These are phyloP conservation scores for Aspergillus flavus DNA, from an alignment of 2,329 filamentous ascomycete genomes.

Conservation along the genomic window DNA sequence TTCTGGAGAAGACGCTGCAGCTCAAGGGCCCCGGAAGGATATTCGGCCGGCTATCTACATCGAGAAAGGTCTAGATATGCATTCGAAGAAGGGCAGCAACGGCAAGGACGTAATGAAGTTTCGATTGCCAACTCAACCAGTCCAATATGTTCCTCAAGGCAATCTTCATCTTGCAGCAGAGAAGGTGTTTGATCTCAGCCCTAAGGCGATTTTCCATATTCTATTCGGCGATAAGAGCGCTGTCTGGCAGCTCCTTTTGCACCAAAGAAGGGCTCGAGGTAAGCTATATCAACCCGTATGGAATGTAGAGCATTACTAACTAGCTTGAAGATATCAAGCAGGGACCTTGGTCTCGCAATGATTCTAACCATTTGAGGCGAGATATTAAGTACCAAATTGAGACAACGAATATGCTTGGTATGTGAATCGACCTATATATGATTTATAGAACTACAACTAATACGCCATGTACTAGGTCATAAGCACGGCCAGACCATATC, in stretches of 20 bases:
- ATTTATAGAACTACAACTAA: neutral
- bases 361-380: constrained; percentile 71
- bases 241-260: constrained; percentile 88
- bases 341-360: constrained; percentile 76
- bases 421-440: constrained; percentile 22
- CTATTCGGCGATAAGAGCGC: constrained; percentile 96
- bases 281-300: constrained; percentile 17
- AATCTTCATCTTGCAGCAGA: constrained; percentile 77
- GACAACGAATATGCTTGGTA: constrained; percentile 66
- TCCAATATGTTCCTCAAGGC: constrained; percentile 80
- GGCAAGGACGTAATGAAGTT: constrained; percentile 66
- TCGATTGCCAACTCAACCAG: constrained; percentile 77
- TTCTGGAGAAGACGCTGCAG: constrained; percentile 36
- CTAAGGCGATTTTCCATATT: constrained; percentile 93
- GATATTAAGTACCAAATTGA: constrained; percentile 81
- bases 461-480: constrained; percentile 35
- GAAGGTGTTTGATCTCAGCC: constrained; percentile 83
- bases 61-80: constrained; percentile 61
- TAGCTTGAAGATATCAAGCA: constrained; percentile 68
- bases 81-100: constrained; percentile 36
- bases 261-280: constrained; percentile 73
- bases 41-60: constrained; percentile 62
- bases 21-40: constrained; percentile 50
- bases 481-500: constrained; percentile 64
- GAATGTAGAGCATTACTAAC: constrained; percentile 18